phyloP scores from a whole-genome alignment of 768 basidiomycete species.

The Kwoniella dendrophila region DNA sequence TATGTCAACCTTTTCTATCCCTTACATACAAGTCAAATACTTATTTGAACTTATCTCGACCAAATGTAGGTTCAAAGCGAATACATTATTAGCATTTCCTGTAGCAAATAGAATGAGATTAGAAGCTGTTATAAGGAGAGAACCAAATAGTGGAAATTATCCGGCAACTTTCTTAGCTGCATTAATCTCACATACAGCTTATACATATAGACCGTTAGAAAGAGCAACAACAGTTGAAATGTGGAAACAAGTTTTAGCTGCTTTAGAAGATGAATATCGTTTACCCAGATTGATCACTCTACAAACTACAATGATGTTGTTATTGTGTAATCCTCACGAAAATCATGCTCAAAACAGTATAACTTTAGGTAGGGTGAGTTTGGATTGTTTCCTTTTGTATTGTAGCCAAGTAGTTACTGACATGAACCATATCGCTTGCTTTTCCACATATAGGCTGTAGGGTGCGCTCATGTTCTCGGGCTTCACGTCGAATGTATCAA shows the following conservation, averaged over 20 bases:
- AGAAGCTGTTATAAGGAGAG: conserved; percentile 12
- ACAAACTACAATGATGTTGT: conserved; percentile 21
- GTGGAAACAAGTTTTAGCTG: conserved; percentile 26
- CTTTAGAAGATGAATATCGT: conserved; percentile 45
- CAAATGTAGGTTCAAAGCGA: conserved; percentile 15
- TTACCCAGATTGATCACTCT: conserved; percentile 27
- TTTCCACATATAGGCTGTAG: conserved; percentile 12
- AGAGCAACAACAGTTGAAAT: conserved; percentile 12
- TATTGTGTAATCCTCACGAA: conserved; percentile 10
- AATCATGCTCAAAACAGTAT: conserved; percentile 14
- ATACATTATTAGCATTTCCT: conserved; percentile 24
- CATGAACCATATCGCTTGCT: neutral
- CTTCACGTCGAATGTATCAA: conserved; percentile 28
- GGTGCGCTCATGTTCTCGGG: conserved; percentile 27
- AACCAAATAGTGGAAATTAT: conserved; percentile 3
- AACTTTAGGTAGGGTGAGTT: conserved; percentile 12
- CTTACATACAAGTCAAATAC: neutral
- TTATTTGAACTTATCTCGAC: neutral
- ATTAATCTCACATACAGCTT: conserved; percentile 22
- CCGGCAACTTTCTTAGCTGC: conserved; percentile 27
- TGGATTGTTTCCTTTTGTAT: neutral
- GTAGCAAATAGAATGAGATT: conserved; percentile 21
- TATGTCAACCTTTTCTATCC: conserved; percentile 2
- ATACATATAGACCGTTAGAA: conserved; percentile 20
- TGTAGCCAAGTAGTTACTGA: neutral